Evolutionary conservation across 2,329 filamentous ascomycete genomes (phyloP), one percentile per base, ranked within the genome.

Genomic region (Stemphylium lycopersici): DNA sequence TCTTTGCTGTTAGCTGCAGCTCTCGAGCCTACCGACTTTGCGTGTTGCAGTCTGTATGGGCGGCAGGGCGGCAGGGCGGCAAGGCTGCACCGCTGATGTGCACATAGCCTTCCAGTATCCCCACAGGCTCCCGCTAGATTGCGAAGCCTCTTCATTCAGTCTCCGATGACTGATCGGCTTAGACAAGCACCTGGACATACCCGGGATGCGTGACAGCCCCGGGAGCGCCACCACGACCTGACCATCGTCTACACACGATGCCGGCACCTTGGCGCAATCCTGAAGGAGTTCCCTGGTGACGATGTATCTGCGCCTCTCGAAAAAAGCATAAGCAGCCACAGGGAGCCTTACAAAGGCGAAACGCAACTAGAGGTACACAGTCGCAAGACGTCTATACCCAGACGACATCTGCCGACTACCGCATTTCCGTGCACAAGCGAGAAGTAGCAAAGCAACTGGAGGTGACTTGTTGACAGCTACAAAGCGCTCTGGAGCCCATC

Each of bases 71-170:
- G 29, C 46, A 46, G 13, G 16, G 18, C 37, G 20, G 26, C 46
- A 31, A 44, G 22, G 15, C 37, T 48, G 29, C 46, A 46, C 50
- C 46, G 36, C 26, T 48, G 15, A 20, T 18, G 29, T 55, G 48
- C 36, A 49, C 26, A 26, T 43, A n/a, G 20, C 33, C 39, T 24
- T 26, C 37, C 22, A 46, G 12, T 46, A 43, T 26, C 3, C 29
- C 26, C 15, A 22, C 20, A 15, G n/a, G 8, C 10, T 29, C 26
- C 26, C 8, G 26, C 26, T 6, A 29, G 3, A 29, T 29, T 29
- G 26, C 26, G 26, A 29, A 29, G 26, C 26, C 8, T 43, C 39
- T 22, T 41, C 32, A 8, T 15, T 34, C 18, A 33, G 11, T 24
- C 34, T 13, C 34, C 8, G 31, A 13, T 22, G 15, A 31, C 26